Conservation (phyloP, 2,329 filamentous ascomycete species). For the Aureobasidium sp. region DNA sequence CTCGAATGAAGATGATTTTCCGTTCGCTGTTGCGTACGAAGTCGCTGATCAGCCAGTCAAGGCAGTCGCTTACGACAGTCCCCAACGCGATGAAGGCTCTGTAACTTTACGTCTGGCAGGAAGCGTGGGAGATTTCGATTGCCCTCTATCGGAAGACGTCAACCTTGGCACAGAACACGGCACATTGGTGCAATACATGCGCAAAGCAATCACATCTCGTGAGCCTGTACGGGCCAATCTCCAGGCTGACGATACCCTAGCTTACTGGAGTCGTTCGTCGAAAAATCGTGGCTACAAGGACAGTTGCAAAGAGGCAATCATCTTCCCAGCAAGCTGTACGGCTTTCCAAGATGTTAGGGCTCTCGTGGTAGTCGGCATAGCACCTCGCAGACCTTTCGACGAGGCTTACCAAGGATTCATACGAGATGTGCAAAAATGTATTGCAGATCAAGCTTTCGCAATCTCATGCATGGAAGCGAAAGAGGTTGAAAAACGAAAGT, state of each 20-base stretch:
- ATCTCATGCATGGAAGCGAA: background rate
- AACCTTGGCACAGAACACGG: background rate
- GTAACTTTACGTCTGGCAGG: background rate
- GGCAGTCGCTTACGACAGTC: background rate
- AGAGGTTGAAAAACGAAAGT: background rate
- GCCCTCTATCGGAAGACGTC: background rate
- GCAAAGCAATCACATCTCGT: background rate
- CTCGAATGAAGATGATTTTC: background rate
- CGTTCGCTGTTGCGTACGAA: background rate
- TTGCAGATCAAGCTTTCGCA: background rate
- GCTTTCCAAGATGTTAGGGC: background rate
- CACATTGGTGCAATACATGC: background rate
- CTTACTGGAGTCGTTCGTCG: background rate
- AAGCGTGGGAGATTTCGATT: background rate
- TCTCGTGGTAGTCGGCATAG: conserved; percentile 7
- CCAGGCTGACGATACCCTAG: background rate
- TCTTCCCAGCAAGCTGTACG: background rate
- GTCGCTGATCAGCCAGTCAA: background rate
- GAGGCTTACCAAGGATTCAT: background rate
- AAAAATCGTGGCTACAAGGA: background rate
- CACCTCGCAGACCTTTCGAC: conserved; percentile 10
- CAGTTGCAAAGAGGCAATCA: background rate
- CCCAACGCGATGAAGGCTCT: background rate
- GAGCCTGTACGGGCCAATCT: background rate
- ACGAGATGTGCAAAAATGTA: background rate